phyloP scores from a whole-genome alignment of 2,329 filamentous ascomycete species.

The Elsinoe ampelina region DNA sequence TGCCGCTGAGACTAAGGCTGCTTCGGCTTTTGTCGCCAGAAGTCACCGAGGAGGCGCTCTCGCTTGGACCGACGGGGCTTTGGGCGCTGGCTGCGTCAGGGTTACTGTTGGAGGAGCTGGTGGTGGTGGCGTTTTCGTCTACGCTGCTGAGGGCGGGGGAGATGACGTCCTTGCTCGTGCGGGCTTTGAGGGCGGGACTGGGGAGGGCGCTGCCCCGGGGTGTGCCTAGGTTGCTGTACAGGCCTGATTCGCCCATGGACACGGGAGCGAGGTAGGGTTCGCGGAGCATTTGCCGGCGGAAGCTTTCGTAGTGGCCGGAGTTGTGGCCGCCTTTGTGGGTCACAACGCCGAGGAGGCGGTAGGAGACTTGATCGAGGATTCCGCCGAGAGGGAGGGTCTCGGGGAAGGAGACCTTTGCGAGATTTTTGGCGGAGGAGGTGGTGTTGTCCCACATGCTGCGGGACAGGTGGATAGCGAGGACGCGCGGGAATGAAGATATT shows the following conservation, averaged over 20 bases:
- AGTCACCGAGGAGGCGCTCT: background rate
- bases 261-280: slow-evolving; percentile 75
- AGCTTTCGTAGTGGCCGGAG: slow-evolving; percentile 95
- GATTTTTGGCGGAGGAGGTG: slow-evolving; percentile 74
- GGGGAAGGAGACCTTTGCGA: slow-evolving; percentile 86
- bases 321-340: slow-evolving; percentile 94
- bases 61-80: slow-evolving; percentile 8
- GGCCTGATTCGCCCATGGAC: slow-evolving; percentile 64
- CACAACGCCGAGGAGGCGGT: slow-evolving; percentile 76
- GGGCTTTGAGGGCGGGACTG: slow-evolving; percentile 18
- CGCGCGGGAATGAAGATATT: slow-evolving; percentile 77
- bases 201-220: slow-evolving; percentile 23
- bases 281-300: slow-evolving; percentile 57
- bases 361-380: slow-evolving; percentile 66
- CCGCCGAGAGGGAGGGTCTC: slow-evolving; percentile 77
- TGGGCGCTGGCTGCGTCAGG: background rate
- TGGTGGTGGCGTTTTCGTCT: background rate
- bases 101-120: background rate
- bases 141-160: background rate
- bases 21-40: background rate
- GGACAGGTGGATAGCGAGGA: slow-evolving; percentile 85
- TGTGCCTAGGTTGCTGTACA: slow-evolving; percentile 52
- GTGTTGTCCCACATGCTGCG: slow-evolving; percentile 80
- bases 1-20: background rate
- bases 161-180: background rate